These are phyloP conservation scores for Apium graveolens DNA, from an alignment of 129 eudicot species.

Conservation along the genomic window DNA sequence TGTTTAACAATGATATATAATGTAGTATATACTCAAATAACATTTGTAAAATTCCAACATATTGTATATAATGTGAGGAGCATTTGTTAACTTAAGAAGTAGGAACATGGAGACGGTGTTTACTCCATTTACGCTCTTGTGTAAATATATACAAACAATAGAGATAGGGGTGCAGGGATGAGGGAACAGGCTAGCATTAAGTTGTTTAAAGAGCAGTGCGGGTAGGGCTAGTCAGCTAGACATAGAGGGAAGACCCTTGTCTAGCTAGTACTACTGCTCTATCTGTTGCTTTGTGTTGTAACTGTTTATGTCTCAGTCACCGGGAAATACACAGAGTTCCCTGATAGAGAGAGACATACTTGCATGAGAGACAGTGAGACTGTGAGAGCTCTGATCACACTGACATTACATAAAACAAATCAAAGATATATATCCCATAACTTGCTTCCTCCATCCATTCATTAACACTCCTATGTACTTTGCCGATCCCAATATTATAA, in stretches of 20 bases:
- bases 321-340: neutral
- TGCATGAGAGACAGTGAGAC: neutral
- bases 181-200: neutral
- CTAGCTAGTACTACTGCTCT: neutral
- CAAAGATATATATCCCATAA: conserved; percentile 3
- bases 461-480: neutral
- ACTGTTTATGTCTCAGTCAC: neutral
- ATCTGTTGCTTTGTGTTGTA: neutral
- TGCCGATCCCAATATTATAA: neutral
- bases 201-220: neutral
- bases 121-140: neutral
- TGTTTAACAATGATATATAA: too few relatives aligned
- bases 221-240: neutral
- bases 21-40: too few relatives aligned
- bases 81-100: neutral
- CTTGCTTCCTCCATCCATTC: neutral
- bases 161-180: neutral
- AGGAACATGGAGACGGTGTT: too few relatives aligned
- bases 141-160: neutral
- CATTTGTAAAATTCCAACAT: neutral
- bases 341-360: conserved; percentile 3
- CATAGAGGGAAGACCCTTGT: neutral
- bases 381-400: neutral
- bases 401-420: conserved; percentile 13
- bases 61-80: neutral